Evolutionary conservation across 179 eudicot species (phyloP).

Genomic region (Carnegiea gigantea): DNA sequence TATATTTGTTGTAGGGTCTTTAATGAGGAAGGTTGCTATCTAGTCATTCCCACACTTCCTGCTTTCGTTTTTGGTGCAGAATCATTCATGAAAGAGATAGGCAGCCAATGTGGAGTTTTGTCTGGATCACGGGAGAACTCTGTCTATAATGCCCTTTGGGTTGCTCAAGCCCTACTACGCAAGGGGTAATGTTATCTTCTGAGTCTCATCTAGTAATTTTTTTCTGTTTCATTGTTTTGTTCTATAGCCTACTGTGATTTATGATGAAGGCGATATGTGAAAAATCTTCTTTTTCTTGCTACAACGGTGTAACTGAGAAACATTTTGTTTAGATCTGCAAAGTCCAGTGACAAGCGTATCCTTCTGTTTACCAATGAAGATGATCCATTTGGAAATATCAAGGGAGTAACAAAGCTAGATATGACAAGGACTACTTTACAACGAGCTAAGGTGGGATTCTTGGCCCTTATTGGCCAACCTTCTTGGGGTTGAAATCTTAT

Average conservation of each 20-base stretch:
- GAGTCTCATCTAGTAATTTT: not conserved
- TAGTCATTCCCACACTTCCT: not conserved
- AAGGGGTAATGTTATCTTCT: slow-evolving; percentile 60
- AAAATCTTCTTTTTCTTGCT: slow-evolving; percentile 5
- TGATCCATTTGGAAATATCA: slow-evolving; percentile 88
- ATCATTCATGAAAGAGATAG: slow-evolving; percentile 66
- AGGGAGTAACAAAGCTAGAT: slow-evolving; percentile 75
- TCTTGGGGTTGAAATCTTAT: not conserved
- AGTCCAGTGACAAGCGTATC: slow-evolving; percentile 81
- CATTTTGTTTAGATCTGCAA: slow-evolving; percentile 60
- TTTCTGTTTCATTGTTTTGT: not conserved
- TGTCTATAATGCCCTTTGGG: slow-evolving; percentile 95
- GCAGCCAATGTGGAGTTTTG: slow-evolving; percentile 81
- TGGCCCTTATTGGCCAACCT: slow-evolving; percentile 2
- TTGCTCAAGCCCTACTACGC: slow-evolving; percentile 86
- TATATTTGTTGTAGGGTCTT: slow-evolving; percentile 3
- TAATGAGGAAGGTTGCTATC: not conserved
- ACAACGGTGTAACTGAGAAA: slow-evolving; percentile 11
- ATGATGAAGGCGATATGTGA: not conserved
- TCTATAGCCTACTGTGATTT: not conserved
- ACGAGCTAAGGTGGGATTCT: slow-evolving; percentile 71
- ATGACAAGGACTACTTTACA: slow-evolving; percentile 95
- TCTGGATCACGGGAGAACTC: slow-evolving; percentile 87
- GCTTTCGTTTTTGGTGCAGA: slow-evolving; percentile 40
- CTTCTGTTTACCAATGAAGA: slow-evolving; percentile 92